Base-by-base conservation (phyloP, 306 rosid genomes). In the Urtica urens region DNA sequence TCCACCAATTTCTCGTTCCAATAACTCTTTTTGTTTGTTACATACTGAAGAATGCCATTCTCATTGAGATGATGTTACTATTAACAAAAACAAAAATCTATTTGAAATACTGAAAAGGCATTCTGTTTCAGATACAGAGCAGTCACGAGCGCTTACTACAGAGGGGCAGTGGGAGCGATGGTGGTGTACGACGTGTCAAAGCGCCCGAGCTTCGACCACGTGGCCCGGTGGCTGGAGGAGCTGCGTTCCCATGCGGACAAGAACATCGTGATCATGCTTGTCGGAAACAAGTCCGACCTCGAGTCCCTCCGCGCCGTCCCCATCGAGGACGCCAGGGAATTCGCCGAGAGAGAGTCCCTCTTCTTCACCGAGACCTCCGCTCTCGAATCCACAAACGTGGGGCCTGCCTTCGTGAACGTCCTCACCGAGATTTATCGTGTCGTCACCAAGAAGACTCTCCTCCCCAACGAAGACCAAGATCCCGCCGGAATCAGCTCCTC, bases 331-430 rank as follows among this genome's bases (percentile, higher is more conserved):
- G 99, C 94, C 1, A 67, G 76, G 63, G 95, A 85, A 55, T 71
- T 81, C 21, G 92, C 99, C 3, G 67, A 81, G 64, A 72, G 62
- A 58, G 81, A 77, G 69, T 77, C 52, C 64, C 93, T 90, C 12
- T 90, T 75, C 75, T 90, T 90, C 65, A 63, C 79, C 57, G 99
- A 90, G 73, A 77, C 99, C 34, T 90, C 99, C 1, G 99, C 99
- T 0, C 95, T 90, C 5, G 92, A 85, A 73, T 67, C 85, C 33
- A 90, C 61, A 18, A 90, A 90, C 58, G 95, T 90, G 37, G 95
- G 81, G 64, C 41, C 82, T 11, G 90, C 99, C 27, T 90, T 90
- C 68, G 46, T 77, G 2, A 73, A 78, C 13, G 75, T 85, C 69
- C 79, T 90, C 21, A 81, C 94, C 3, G 95, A 90, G 62, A 77